phyloP scores from a whole-genome alignment of 345 rosid species.

The Arabis alpina region DNA sequence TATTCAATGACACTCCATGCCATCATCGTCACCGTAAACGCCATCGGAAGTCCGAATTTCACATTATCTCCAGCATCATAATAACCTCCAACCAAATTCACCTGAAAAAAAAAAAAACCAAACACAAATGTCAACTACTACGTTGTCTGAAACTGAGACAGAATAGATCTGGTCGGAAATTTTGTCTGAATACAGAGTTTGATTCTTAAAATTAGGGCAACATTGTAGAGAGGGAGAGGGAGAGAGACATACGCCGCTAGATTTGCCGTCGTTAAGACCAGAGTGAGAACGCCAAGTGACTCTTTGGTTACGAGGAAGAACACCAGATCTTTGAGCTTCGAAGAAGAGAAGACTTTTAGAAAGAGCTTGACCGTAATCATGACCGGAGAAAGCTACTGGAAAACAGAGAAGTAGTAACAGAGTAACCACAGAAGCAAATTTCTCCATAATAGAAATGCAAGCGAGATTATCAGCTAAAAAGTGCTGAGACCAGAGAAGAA shows the following conservation, averaged over 20 bases:
- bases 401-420: constrained; percentile 61
- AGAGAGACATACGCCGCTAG: constrained; percentile 79
- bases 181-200: constrained; percentile 11
- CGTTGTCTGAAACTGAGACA: constrained; percentile 15
- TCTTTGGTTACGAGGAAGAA: constrained; percentile 82
- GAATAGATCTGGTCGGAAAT: not conserved
- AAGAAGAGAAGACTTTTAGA: constrained; percentile 92
- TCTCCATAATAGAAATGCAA: constrained; percentile 31
- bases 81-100: constrained; percentile 97
- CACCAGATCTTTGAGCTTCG: constrained; percentile 99
- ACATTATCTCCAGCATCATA: constrained; percentile 99
- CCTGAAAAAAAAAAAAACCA: constrained; percentile 46
- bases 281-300: constrained; percentile 93
- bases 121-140: not conserved
- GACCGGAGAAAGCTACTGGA: constrained; percentile 71
- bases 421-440: constrained; percentile 47
- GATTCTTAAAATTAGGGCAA: not conserved
- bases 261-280: constrained; percentile 89
- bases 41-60: constrained; percentile 99
- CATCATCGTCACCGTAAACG: constrained; percentile 97
- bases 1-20: constrained; percentile 97
- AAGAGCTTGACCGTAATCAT: constrained; percentile 93
- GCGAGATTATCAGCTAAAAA: constrained; percentile 56
- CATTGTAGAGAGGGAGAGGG: not conserved
- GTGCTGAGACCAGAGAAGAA: constrained; percentile 41